These are phyloP conservation scores for Peronospora belbahrii DNA, from an alignment of 352 stramenopile species.

Conservation along the genomic window DNA sequence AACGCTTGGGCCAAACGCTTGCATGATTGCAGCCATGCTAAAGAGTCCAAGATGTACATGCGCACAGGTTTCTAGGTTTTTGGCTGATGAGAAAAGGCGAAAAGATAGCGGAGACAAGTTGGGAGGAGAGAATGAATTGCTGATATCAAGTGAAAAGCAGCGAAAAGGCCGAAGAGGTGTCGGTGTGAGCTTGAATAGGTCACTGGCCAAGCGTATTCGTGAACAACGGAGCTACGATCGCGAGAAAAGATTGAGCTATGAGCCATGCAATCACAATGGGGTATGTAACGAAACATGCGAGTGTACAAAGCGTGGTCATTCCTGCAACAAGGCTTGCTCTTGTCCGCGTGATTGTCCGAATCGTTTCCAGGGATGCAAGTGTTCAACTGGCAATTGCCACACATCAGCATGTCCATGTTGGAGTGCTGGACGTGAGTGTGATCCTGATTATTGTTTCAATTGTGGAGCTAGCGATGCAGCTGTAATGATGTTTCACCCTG, in stretches of 20 bases:
- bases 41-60: conserved; percentile 31
- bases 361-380: conserved; percentile 62
- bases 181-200: conserved; percentile 12
- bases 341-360: conserved; percentile 59
- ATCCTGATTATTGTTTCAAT: conserved; percentile 65
- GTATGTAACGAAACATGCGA: conserved; percentile 43
- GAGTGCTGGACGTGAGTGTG: conserved; percentile 45
- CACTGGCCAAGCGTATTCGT: conserved; percentile 27
- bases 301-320: conserved; percentile 43
- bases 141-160: conserved; percentile 7
- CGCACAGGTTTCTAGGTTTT: conserved; percentile 22
- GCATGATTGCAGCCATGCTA: conserved; percentile 36
- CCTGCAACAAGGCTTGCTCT: conserved; percentile 52
- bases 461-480: conserved; percentile 58
- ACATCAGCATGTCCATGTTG: conserved; percentile 53
- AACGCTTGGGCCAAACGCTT: conserved; percentile 36
- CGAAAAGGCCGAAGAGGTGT: conserved; percentile 10
- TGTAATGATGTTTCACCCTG: conserved; percentile 37
- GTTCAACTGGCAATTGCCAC: conserved; percentile 40
- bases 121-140: not conserved
- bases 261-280: conserved; percentile 53
- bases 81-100: conserved; percentile 19
- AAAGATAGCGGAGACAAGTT: conserved; percentile 23
- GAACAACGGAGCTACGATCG: conserved; percentile 36
- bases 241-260: conserved; percentile 46